A percentile compares a stretch with the other conserved stretches of the same genome.
Conservation (phyloP, 2,329 filamentous ascomycete species). For the Elsinoe ampelina region DNA sequence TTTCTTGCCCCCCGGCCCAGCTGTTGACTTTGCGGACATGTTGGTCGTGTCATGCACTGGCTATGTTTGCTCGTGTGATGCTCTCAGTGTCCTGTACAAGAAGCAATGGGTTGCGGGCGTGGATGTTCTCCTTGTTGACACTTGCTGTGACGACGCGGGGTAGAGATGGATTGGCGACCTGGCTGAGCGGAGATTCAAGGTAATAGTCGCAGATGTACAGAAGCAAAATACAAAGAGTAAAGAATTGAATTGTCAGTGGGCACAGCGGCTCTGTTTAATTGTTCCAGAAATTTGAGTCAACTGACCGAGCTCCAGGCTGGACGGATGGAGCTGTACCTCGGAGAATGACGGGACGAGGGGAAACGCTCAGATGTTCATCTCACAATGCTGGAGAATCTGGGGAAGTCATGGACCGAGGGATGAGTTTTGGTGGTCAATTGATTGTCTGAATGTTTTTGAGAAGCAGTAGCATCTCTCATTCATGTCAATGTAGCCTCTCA, state of each 20-base stretch:
- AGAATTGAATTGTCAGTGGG: neutral
- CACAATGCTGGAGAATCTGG: slow-evolving; percentile 5
- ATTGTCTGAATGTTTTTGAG: neutral
- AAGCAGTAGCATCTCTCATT: neutral
- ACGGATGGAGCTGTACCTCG: slow-evolving; percentile 13
- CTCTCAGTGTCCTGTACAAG: neutral
- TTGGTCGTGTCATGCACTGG: slow-evolving; percentile 16
- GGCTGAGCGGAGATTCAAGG: neutral
- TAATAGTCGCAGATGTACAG: neutral
- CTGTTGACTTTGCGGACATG: slow-evolving; percentile 53
- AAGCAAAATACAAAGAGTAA: neutral
- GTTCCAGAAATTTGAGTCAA: slow-evolving; percentile 14
- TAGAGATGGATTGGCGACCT: neutral
- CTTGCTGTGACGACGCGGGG: slow-evolving; percentile 5
- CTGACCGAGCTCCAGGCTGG: slow-evolving; percentile 11
- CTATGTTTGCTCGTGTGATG: neutral
- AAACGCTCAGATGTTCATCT: slow-evolving; percentile 1
- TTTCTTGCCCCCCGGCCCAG: slow-evolving; percentile 56
- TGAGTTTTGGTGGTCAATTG: neutral
- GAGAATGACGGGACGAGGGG: slow-evolving; percentile 12
- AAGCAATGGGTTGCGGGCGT: neutral
- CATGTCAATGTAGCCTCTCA: neutral
- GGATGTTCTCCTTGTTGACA: neutral
- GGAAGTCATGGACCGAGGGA: slow-evolving; percentile 4
- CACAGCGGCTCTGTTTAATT: slow-evolving; percentile 13